These are phyloP conservation scores for Wickerhamiella dianesei DNA, from an alignment of 805 yeast species.

Conservation along the genomic window DNA sequence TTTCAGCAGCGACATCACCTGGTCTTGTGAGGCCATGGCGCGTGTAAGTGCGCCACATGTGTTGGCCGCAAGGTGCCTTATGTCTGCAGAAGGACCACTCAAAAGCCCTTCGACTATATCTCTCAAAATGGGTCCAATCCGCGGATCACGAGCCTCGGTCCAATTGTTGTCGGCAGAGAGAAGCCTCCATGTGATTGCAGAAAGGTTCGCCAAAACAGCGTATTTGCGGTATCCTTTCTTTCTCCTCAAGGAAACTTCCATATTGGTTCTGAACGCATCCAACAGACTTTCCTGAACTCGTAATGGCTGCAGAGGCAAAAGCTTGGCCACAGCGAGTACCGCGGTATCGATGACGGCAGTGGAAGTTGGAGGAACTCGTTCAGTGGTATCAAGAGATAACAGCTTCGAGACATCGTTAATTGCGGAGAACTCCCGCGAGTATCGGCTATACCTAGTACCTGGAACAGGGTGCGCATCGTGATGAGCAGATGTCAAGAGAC, in stretches of 20 bases:
- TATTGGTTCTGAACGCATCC: constrained; percentile 54
- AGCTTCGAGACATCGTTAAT: constrained; percentile 1
- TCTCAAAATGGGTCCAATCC: constrained; percentile 34
- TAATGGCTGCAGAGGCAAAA: constrained; percentile 56
- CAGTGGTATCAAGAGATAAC: not conserved
- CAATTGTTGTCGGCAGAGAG: not conserved
- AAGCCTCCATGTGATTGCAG: constrained; percentile 6
- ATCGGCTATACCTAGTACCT: too few relatives aligned
- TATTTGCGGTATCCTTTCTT: constrained; percentile 2
- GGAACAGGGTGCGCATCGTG: too few relatives aligned
- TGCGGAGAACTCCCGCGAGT: not conserved
- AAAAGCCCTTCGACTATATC: constrained; percentile 39
- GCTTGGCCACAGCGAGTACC: constrained; percentile 56
- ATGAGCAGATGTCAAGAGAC: not conserved
- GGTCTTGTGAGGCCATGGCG: constrained; percentile 18
- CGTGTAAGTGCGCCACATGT: constrained; percentile 40
- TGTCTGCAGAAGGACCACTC: constrained; percentile 26
- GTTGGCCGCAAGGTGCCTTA: constrained; percentile 40
- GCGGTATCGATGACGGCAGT: constrained; percentile 51
- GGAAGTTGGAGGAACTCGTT: not conserved
- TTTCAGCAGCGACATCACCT: constrained; percentile 30
- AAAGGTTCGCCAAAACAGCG: constrained; percentile 10
- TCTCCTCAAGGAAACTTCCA: constrained; percentile 26
- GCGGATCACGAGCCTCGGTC: constrained; percentile 10
- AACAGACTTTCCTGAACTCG: constrained; percentile 81